Conservation (phyloP, 2,329 filamentous ascomycete species). For the Trichoderma sp. region DNA sequence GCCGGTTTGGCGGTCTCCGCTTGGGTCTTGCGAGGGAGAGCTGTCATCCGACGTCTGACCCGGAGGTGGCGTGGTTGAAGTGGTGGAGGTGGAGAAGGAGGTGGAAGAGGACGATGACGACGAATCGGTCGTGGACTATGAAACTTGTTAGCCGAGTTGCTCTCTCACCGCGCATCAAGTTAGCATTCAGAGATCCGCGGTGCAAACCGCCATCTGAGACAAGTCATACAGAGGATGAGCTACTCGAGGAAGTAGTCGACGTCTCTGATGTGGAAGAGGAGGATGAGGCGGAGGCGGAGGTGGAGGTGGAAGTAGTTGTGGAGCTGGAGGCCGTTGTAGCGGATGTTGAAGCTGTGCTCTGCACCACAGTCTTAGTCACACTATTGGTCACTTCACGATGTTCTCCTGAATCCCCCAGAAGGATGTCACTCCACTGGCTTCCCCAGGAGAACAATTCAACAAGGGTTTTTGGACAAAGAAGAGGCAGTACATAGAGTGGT, state of each 20-base stretch:
- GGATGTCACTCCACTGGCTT: constrained; percentile 28
- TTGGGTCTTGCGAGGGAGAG: constrained; percentile 39
- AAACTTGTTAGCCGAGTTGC: constrained; percentile 6
- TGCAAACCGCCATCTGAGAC: constrained; percentile 21
- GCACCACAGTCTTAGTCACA: constrained; percentile 37
- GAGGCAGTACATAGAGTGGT: constrained; percentile 5
- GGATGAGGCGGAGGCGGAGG: constrained; percentile 26
- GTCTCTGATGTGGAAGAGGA: constrained; percentile 20
- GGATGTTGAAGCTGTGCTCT: constrained; percentile 31
- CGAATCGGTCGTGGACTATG: background rate
- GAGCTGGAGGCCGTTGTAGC: constrained; percentile 25
- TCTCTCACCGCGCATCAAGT: background rate
- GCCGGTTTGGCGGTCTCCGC: constrained; percentile 21
- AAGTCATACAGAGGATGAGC: constrained; percentile 41
- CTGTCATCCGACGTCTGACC: constrained; percentile 47
- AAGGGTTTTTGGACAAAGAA: constrained; percentile 5
- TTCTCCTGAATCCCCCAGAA: constrained; percentile 28
- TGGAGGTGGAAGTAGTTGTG: constrained; percentile 27
- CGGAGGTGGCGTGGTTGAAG: constrained; percentile 12
- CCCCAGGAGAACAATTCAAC: constrained; percentile 22
- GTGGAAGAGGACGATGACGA: background rate
- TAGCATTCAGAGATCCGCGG: background rate
- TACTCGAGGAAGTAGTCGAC: constrained; percentile 27
- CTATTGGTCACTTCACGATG: constrained; percentile 30
- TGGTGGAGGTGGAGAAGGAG: background rate